Percentiles rank a stretch among this genome's conserved stretches.
phyloP scores from a whole-genome alignment of 352 stramenopile genomes.

The Elongisporangium undulatum region DNA sequence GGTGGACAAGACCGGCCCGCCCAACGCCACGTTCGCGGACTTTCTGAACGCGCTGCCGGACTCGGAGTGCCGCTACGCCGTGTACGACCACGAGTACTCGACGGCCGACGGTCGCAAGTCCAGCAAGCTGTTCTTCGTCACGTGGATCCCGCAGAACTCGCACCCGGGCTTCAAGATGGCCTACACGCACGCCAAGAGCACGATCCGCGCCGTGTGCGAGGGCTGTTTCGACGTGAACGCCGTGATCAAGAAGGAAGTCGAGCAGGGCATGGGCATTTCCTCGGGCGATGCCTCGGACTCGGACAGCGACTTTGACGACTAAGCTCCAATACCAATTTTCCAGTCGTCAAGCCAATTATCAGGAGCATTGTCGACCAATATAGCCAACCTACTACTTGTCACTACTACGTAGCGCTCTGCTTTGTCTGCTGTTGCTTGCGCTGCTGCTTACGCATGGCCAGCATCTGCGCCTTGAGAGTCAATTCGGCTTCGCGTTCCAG shows the following conservation, averaged over 20 bases:
- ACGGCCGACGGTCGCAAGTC: constrained; percentile 78
- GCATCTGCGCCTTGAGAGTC: constrained; percentile 76
- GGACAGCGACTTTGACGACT: constrained; percentile 82
- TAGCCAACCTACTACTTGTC: constrained; percentile 1
- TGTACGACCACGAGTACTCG: constrained; percentile 84
- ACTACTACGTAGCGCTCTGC: constrained; percentile 13
- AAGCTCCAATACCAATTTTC: constrained; percentile 5
- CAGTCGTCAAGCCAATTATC: background rate
- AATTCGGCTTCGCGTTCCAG: constrained; percentile 60
- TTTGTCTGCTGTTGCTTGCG: constrained; percentile 30
- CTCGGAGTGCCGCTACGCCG: constrained; percentile 80
- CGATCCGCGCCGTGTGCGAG: constrained; percentile 71
- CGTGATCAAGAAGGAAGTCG: constrained; percentile 66
- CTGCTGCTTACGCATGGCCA: constrained; percentile 75
- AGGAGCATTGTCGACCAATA: background rate
- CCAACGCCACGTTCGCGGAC: constrained; percentile 40
- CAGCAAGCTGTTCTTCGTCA: constrained; percentile 87
- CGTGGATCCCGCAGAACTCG: constrained; percentile 83
- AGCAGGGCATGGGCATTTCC: constrained; percentile 56
- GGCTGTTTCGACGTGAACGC: constrained; percentile 80
- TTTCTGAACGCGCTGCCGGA: constrained; percentile 65
- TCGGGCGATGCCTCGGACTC: constrained; percentile 67
- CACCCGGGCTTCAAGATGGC: constrained; percentile 85
- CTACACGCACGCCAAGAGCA: constrained; percentile 85
- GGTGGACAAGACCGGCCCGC: constrained; percentile 50